A percentile compares a stretch with the other conserved stretches of the same genome.
phyloP scores from a whole-genome alignment of 1,284 basidiomycete genomes.

The Ceratobasidium sp. region DNA sequence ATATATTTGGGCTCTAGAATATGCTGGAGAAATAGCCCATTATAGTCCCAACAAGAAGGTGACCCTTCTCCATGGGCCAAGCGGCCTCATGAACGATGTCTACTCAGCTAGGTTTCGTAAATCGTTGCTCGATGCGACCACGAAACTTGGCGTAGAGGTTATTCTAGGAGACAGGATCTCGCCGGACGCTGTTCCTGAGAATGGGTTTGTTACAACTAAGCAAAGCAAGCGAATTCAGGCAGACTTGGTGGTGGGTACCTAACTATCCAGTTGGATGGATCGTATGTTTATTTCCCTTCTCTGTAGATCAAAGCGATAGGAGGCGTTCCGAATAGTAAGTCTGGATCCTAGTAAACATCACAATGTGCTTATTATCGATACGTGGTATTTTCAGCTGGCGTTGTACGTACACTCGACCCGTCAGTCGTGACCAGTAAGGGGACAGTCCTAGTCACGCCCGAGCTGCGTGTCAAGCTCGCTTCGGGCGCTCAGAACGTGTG shows the following conservation, averaged over 20 bases:
- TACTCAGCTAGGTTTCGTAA: constrained; percentile 72
- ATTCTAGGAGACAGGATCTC: constrained; percentile 63
- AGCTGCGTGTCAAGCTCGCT: constrained; percentile 43
- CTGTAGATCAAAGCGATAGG: constrained; percentile 21
- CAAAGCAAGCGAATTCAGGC: background rate
- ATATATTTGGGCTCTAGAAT: constrained; percentile 55
- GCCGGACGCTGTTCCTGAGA: background rate
- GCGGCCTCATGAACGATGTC: constrained; percentile 66
- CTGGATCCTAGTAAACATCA: too few species aligned
- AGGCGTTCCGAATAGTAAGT: constrained; percentile 5
- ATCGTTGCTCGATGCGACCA: constrained; percentile 61
- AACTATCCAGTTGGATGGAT: background rate
- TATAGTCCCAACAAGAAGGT: constrained; percentile 68
- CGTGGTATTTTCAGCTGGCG: constrained; percentile 44
- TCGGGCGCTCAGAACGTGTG: constrained; percentile 42
- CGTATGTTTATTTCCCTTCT: constrained; percentile 3
- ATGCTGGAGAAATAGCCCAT: constrained; percentile 71
- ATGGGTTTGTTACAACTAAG: background rate
- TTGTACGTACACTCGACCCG: constrained; percentile 64
- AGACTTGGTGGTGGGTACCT: constrained; percentile 5
- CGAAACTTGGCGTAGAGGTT: constrained; percentile 64
- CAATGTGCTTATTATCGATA: constrained; percentile 63
- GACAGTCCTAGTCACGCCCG: constrained; percentile 41
- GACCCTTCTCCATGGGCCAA: constrained; percentile 71
- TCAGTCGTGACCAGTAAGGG: constrained; percentile 5